These are phyloP conservation scores for Melaleuca alternifolia DNA, from an alignment of 345 rosid species.

Conservation along the genomic window DNA sequence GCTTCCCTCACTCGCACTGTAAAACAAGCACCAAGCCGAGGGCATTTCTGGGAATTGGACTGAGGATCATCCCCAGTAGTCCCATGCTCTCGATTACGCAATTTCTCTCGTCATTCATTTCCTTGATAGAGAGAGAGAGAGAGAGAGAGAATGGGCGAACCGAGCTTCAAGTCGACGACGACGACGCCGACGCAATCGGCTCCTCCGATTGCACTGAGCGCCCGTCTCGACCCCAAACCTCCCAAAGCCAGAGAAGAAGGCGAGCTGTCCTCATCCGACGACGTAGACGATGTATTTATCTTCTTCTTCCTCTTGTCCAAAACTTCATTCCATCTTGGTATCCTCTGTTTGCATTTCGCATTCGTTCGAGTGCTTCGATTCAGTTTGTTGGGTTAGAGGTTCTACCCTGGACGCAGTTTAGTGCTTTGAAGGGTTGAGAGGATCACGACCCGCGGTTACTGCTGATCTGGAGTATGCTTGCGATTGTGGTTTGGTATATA, in stretches of 20 bases:
- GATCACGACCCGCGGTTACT: background rate
- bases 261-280: slow-evolving; percentile 69
- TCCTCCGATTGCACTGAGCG: background rate
- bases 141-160: background rate
- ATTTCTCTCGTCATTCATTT: background rate
- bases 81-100: background rate
- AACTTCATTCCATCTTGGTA: background rate
- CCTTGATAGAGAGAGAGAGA: background rate
- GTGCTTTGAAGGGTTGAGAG: background rate
- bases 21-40: background rate
- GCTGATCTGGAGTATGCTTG: background rate
- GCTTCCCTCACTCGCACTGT: background rate
- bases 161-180: background rate
- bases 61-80: background rate
- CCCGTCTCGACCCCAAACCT: slow-evolving; percentile 12
- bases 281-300: slow-evolving; percentile 16
- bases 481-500: background rate
- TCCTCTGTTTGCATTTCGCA: background rate
- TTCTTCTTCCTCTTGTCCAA: background rate
- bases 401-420: background rate
- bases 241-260: slow-evolving; percentile 59
- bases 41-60: background rate
- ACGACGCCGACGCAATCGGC: background rate
- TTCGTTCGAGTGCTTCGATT: background rate
- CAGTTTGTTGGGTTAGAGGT: background rate